Evolutionary conservation across 2,329 filamentous ascomycete genomes (phyloP).

Genomic region (Bisporella sp.): DNA sequence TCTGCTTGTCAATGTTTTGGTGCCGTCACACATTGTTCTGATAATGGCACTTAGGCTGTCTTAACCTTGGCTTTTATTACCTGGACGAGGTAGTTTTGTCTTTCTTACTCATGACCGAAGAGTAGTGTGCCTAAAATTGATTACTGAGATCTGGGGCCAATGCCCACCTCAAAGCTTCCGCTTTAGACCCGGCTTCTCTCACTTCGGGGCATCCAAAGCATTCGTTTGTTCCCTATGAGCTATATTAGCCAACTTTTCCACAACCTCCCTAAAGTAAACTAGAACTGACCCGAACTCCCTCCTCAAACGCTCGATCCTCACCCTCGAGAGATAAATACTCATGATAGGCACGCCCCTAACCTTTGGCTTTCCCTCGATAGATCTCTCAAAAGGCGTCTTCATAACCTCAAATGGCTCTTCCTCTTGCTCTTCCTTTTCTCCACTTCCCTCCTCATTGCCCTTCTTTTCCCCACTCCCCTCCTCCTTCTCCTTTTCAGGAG

Average conservation of each 20-base stretch:
- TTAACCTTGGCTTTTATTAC: too few species aligned
- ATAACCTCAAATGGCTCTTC: constrained; percentile 49
- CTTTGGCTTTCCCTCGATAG: constrained; percentile 39
- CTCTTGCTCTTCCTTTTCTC: constrained; percentile 27
- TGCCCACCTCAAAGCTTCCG: too few species aligned
- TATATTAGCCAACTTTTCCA: too few species aligned
- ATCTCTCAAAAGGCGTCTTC: constrained; percentile 48
- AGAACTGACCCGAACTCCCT: constrained; percentile 27
- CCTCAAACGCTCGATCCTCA: constrained; percentile 48
- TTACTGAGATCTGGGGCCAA: too few species aligned
- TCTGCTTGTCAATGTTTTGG: too few species aligned
- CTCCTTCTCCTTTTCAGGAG: neutral
- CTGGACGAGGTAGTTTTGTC: too few species aligned
- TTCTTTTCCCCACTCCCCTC: constrained; percentile 35
- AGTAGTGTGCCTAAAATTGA: too few species aligned
- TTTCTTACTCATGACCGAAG: too few species aligned
- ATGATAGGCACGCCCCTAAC: constrained; percentile 45
- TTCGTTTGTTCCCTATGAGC: neutral
- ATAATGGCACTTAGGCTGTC: too few species aligned
- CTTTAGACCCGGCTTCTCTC: neutral
- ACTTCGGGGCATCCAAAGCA: neutral
- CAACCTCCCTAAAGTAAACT: too few species aligned
- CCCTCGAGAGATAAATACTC: constrained; percentile 51
- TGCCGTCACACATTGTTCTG: too few species aligned
- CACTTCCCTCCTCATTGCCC: constrained; percentile 33